Base-by-base conservation (phyloP, 352 stramenopile genomes). In the Phytophthora pistaciae region DNA sequence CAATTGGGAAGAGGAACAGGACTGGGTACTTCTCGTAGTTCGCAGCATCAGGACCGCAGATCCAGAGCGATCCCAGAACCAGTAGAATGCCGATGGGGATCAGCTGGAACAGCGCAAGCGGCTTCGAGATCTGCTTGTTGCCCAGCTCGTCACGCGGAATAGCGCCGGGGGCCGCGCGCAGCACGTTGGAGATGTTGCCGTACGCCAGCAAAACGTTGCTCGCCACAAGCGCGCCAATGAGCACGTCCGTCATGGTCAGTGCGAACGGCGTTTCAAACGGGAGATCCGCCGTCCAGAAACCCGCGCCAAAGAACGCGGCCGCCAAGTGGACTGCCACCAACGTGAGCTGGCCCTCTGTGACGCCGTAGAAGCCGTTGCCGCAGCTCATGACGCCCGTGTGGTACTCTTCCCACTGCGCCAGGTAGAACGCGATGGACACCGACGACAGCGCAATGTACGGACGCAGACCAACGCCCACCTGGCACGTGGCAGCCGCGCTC, bases 371-470 rank as follows among this genome's bases (percentile, higher is more conserved):
- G 46, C 85, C 85, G 59, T 96, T 96, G 53, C 90, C 90, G 64
- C 90, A 96, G 81, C 83, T 95, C 90, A 96, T 96, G 52, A 94
- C 88, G 33, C 90, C 90, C 52, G 90, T 96, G 79, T 96, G 90
- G 75, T 96, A 96, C 77, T 96, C 90, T 57, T 96, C 88, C 90
- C 90, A 96, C 61, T 96, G 90, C 52, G 90, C 90, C 62, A 94
- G 72, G 76, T 95, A 96, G 68, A 96, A 96, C 54, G 85, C 74
- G 55, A 91, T 86, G 20, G 80, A 96, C 20, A 96, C 85, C 3
- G 87, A 92, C 48, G 87, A 93, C 60, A 96, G 77, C 36, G 79
- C 85, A 20, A 84, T 55, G 70, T 87, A 93, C 58, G 78, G 60
- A 33, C 58, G 69, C 33, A 85, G 68, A 11, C 79, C 78, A 20